Evolutionary conservation across 2,329 filamentous ascomycete species (phyloP), one percentile per base, ranked within the genome.

Genomic region (Colletotrichum sojae): DNA sequence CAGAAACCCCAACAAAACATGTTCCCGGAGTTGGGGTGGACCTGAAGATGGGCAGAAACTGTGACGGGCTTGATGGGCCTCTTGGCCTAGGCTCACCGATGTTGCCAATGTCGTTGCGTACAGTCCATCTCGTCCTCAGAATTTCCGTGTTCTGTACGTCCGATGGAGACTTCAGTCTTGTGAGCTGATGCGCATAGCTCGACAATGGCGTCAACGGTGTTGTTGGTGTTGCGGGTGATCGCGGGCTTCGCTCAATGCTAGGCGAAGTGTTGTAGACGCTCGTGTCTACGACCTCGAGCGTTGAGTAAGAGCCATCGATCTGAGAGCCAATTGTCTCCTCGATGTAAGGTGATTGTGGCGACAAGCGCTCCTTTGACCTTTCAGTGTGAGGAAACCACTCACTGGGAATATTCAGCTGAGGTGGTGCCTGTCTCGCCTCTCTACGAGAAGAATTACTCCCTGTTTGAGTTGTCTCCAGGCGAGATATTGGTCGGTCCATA

Each of bases 81-180:
- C 15, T 16, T 6, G 45, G 45, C 16, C 60, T 40, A 25, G 60
- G 45, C 25, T 54, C 18, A 40, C 51, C 51, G 18, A 63, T 55
- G 25, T 63, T 63, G 15, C 60, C 49, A 46, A 55, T 63, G 6
- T 63, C 51, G 13, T 25, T 63, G 15, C 12, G 51, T 1, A 18
- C 60, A 3, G 60, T 63, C 51, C 60, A 63, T 5, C 51, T 22
- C 12, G 27, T 49, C 8, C 39, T 40, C 5, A 12, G 39, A n/a
- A 27, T 59, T 2, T 16, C 22, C 6, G 10, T 25, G 27, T n/a
- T 39, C 4, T 59, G 45, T 12, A 59, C 22, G 25, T 36, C 22
- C 45, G 43, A 22, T 5, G 27, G 3, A 6, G 56, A 40, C 16
- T 16, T 59, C 27, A 59, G n/a, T 6, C 36, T n/a, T 3, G 25